Evolutionary conservation across 257 asterid genomes (phyloP), one percentile per base, ranked within the genome.

Genomic region (Mitragyna speciosa): DNA sequence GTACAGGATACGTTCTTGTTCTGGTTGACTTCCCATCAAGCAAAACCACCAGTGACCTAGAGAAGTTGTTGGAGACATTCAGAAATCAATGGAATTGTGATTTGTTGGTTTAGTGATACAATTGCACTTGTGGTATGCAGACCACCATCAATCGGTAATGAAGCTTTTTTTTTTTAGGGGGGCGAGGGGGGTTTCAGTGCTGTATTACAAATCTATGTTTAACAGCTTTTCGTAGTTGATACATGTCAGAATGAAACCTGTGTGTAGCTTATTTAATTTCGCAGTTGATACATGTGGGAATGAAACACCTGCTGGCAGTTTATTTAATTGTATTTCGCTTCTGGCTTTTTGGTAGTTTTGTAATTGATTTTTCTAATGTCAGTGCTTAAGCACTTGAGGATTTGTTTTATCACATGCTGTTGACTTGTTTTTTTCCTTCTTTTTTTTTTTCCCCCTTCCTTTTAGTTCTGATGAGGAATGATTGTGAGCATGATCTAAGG

Each of bases 91-190:
- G 88, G 86, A 67, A 85, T 94, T 72, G 93, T 81, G 77, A 92
- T 96, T 82, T 95, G 96, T 56, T 96, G 99, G 99, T 90, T 94
- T 84, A 94, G 90, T 80, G 99, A 91, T 80, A 89, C 92, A 12
- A 85, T 84, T 52, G 90, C 99, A 63, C 95, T 96, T 83, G 99
- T 94, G 67, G 97, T 96, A 67, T 96, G 94, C 83, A 88, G 86
- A 81, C 89, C 97, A 67, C 97, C 99, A 80, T 79, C 95, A 65
- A 59, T 67, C 54, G 99, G 99, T 95, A 91, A 85, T 28, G 74
- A 52, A 30, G 59, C 12, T 64, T 31, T 47, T 76, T 15, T 3
- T 2, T 51, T 52, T 16, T 52, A n/a, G n/a, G n/a, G n/a, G n/a
- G n/a, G n/a, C n/a, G n/a, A n/a, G n/a, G n/a, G n/a, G n/a, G n/a